These are phyloP conservation scores for Articulospora tetracladia DNA, from an alignment of 495 filamentous ascomycete genomes.

Conservation along the genomic window DNA sequence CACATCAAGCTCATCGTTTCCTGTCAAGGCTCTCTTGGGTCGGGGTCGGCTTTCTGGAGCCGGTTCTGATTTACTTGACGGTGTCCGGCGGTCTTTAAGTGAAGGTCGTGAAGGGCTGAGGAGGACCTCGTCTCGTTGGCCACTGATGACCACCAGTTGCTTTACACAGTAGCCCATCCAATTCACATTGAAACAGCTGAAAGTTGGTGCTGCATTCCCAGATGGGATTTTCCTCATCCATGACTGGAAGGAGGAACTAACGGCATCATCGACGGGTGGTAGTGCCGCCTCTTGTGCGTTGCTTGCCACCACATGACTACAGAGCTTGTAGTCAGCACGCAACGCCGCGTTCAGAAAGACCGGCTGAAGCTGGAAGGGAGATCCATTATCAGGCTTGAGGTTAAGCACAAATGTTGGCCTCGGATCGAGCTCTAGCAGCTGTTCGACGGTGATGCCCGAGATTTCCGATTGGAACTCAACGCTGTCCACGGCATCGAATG, in stretches of 20 bases:
- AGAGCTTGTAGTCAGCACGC: constrained; percentile 1
- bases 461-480: not conserved
- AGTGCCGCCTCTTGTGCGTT: not conserved
- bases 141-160: constrained; percentile 36
- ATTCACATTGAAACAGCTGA: constrained; percentile 27
- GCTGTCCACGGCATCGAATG: not conserved
- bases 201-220: constrained; percentile 13
- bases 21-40: not conserved
- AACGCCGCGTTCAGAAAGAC: constrained; percentile 12
- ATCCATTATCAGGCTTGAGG: constrained; percentile 2
- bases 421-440: constrained; percentile 35
- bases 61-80: not conserved
- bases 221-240: constrained; percentile 10
- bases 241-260: constrained; percentile 4
- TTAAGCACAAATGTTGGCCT: constrained; percentile 38
- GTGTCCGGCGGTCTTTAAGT: not conserved
- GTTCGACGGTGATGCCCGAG: not conserved
- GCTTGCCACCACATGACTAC: not conserved
- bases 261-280: not conserved
- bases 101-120: not conserved
- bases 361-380: constrained; percentile 7
- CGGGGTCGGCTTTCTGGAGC: not conserved
- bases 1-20: not conserved
- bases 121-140: not conserved
- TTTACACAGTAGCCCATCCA: constrained; percentile 37